Base-by-base conservation (phyloP, 2,329 filamentous ascomycete species). In the Coleophoma cylindrospora region DNA sequence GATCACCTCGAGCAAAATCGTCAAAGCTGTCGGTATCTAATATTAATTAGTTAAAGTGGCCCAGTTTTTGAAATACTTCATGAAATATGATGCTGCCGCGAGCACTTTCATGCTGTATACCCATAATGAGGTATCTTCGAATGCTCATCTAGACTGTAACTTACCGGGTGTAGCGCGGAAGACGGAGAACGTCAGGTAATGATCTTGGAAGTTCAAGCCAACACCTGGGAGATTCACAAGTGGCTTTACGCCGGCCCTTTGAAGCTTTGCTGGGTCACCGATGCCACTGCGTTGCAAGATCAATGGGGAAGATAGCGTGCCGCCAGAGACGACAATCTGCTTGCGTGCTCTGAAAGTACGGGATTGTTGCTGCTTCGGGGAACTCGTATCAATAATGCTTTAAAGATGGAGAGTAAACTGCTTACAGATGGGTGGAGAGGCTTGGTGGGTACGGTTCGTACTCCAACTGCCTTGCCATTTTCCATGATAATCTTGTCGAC, bases 401-500 rank as follows among this genome's bases (percentile, higher is more conserved):
- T 5, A n/a, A 14, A 19, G 15, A 22, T 40, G 41, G 12, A 45
- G 11, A 15, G 4, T 38, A 19, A 8, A n/a, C 32, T 15, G 53
- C 61, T 61, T 61, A 67, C 71, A 6, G 68, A 69, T 17, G 80
- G 76, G 49, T 77, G 71, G 10, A 89, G 73, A 12, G 84, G 84
- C 71, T 90, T 91, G 21, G 84, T 88, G 1, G 75, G 75, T 48
- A 91, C 77, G 6, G 84, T 87, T 61, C 81, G 77, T 2, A 92
- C 87, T 17, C 75, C 88, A 1, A 89, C 85, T 2, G 87, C 87
- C 2, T 79, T 73, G 48, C 85, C 86, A 46, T 86, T 79, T 66
- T 90, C 84, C 32, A 90, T 79, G 55, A 91, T 81, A 47, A 90
- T 73, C 71, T 87, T 89, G 63, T 90, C 86, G 13, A 89, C 81